Percentiles rank a stretch among this genome's conserved stretches.
Evolutionary conservation across 2,329 filamentous ascomycete species (phyloP).

Genomic region (Aquanectria penicillioides): DNA sequence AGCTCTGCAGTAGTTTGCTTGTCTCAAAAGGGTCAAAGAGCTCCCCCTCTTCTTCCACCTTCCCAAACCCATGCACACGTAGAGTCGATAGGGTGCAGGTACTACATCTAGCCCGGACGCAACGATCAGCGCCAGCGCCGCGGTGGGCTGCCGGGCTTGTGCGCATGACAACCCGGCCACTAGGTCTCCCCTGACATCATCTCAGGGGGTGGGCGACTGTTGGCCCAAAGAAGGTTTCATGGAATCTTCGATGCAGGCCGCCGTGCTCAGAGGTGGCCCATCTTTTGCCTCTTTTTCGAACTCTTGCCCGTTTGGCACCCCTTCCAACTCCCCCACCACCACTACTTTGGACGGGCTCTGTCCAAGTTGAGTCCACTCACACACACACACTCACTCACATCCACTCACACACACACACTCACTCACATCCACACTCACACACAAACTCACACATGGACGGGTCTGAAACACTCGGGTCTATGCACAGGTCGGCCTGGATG

Average conservation of each 20-base stretch:
- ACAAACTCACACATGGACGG: slow-evolving; percentile 8
- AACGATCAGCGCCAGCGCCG: slow-evolving; percentile 9
- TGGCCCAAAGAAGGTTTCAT: slow-evolving; percentile 39
- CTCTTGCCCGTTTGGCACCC: not conserved
- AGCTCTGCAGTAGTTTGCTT: not conserved
- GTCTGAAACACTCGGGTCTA: slow-evolving; percentile 20
- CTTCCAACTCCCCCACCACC: slow-evolving; percentile 1
- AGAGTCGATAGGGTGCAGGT: slow-evolving; percentile 7
- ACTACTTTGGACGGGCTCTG: not conserved
- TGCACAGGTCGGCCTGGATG: slow-evolving; percentile 10
- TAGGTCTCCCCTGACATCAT: slow-evolving; percentile 37
- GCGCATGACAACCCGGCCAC: slow-evolving; percentile 22
- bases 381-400: not conserved
- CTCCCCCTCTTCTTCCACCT: not conserved
- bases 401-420: slow-evolving; percentile 10
- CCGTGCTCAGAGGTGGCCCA: no score
- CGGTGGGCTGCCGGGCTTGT: slow-evolving; percentile 6
- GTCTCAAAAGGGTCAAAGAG: slow-evolving; percentile 13
- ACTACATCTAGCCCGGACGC: slow-evolving; percentile 7
- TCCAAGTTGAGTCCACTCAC: no score
- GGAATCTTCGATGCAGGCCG: slow-evolving; percentile 38
- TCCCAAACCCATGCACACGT: no score
- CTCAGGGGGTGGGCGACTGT: slow-evolving; percentile 20
- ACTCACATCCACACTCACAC: slow-evolving; percentile 1
- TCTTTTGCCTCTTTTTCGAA: not conserved